Evolutionary conservation across 2,329 filamentous ascomycete species (phyloP).

Genomic region (Aspergillus aculeatinus): DNA sequence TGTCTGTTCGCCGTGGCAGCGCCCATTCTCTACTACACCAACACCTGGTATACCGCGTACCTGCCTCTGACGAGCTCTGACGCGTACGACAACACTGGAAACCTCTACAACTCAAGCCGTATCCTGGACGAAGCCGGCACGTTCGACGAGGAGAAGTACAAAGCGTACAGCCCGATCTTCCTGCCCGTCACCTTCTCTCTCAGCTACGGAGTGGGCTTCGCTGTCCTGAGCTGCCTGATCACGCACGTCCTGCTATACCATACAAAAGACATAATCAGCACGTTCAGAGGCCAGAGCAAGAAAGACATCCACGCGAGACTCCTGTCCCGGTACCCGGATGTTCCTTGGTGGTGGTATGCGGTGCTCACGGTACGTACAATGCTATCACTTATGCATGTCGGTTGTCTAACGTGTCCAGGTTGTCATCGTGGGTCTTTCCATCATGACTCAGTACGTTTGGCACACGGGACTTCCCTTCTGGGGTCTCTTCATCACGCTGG

Average conservation of each 20-base stretch:
- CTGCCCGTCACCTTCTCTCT: constrained; percentile 56
- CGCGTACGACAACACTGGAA: constrained; percentile 46
- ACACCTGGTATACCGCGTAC: constrained; percentile 30
- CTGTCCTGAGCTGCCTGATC: constrained; percentile 55
- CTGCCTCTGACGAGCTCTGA: constrained; percentile 30
- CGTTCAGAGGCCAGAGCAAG: constrained; percentile 17
- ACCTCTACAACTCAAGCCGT: constrained; percentile 56
- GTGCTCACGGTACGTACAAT: constrained; percentile 25
- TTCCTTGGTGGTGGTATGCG: constrained; percentile 43
- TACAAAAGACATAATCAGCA: constrained; percentile 21
- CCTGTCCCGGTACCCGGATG: constrained; percentile 35
- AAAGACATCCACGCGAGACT: constrained; percentile 44
- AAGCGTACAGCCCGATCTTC: constrained; percentile 61
- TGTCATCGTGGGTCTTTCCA: constrained; percentile 39
- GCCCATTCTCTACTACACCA: constrained; percentile 34
- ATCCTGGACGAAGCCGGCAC: constrained; percentile 54
- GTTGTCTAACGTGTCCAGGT: constrained; percentile 45
- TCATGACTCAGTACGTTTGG: constrained; percentile 22
- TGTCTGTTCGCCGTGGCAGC: constrained; percentile 38
- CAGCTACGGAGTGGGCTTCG: constrained; percentile 59
- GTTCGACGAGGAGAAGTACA: constrained; percentile 59
- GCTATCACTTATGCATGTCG: neutral
- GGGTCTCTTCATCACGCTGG: constrained; percentile 40
- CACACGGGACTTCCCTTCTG: constrained; percentile 42
- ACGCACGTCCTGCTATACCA: constrained; percentile 24